Percentiles rank a stretch among this genome's conserved stretches.
These are phyloP conservation scores for Neurospora sp. DNA, from an alignment of 2,329 filamentous ascomycete species.

Conservation along the genomic window DNA sequence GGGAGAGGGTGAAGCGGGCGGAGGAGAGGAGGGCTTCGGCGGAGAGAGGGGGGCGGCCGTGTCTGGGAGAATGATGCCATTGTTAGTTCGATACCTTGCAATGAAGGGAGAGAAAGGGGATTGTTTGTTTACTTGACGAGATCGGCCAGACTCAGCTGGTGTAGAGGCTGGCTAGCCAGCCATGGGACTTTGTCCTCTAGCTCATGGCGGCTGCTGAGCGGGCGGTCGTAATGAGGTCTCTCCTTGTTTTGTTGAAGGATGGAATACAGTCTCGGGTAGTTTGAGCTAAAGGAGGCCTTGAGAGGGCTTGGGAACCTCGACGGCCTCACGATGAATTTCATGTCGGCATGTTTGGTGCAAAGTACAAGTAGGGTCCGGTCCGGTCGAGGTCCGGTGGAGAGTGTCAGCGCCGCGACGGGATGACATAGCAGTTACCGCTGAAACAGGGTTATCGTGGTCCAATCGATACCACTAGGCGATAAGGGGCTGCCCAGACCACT, in stretches of 20 bases:
- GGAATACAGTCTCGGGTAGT: not conserved
- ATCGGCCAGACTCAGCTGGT: conserved; percentile 76
- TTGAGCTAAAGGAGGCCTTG: conserved; percentile 9
- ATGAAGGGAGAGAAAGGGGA: conserved; percentile 4
- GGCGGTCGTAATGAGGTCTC: conserved; percentile 4
- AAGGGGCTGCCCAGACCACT: not conserved
- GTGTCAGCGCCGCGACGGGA: not conserved
- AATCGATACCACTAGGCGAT: not conserved
- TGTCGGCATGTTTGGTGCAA: conserved; percentile 31
- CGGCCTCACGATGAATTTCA: conserved; percentile 31
- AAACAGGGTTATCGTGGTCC: not conserved
- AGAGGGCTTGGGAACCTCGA: conserved; percentile 25
- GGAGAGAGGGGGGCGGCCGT: conserved; percentile 76
- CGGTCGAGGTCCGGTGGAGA: not conserved
- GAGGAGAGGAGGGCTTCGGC: conserved; percentile 73
- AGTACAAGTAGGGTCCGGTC: not conserved
- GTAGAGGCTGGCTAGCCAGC: conserved; percentile 68
- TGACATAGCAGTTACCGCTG: not conserved
- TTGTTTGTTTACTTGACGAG: conserved; percentile 54
- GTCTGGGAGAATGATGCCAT: conserved; percentile 28
- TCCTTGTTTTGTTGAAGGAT: not conserved
- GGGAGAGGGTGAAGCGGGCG: conserved; percentile 89
- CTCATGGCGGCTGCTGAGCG: conserved; percentile 30
- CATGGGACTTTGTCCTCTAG: conserved; percentile 69
- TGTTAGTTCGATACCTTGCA: conserved; percentile 2